Evolutionary conservation across 1,139 yeast genomes (phyloP), one percentile per base, ranked within the genome.

Genomic region (Yamadazyma sp.): DNA sequence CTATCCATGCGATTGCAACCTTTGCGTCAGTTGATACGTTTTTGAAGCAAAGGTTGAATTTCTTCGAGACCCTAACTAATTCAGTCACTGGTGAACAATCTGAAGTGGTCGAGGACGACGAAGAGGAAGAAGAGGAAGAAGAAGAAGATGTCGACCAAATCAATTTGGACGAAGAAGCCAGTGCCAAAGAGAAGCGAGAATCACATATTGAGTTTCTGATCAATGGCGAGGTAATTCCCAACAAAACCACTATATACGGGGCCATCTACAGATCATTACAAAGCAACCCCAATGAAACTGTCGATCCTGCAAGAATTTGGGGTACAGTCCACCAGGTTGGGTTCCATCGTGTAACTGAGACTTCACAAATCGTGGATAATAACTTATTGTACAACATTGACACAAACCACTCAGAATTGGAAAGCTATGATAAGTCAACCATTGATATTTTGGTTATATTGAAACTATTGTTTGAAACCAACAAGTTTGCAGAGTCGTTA

Each of bases 1-100:
- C 90, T 13, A 86, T 86, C n/a, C 96, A 89, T 56, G 95, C 95
- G 0, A 82, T 89, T 50, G 95, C 96, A 0, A 85, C 96, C 0
- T 83, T 88, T 54, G 77, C 75, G 42, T 78, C 90, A 1, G 71
- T 90, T 29, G 82, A 79, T 37, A 75, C 80, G 2, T 88, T 86
- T 52, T 61, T 83, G 44, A 76, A 57, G 31, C 69, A 59, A 36
- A 52, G 69, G 38, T 47, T 65, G 12, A 48, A 47, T 22, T 51
- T 65, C 27, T 36, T 61, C 18, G 63, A 58, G 13, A 55, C 50
- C 17, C 5, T 27, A 15, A 26, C 29, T 6, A 26, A 13, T 13
- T 7, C 25, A 23, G 29, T 60, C 11, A 32, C 43, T 23, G 53
- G 47, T 2, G 32, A 35, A 31, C 46, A 47, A 18, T n/a, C n/a